Base-by-base conservation (phyloP, 2,329 filamentous ascomycete genomes). In the Penicillium fuscoglaucum region DNA sequence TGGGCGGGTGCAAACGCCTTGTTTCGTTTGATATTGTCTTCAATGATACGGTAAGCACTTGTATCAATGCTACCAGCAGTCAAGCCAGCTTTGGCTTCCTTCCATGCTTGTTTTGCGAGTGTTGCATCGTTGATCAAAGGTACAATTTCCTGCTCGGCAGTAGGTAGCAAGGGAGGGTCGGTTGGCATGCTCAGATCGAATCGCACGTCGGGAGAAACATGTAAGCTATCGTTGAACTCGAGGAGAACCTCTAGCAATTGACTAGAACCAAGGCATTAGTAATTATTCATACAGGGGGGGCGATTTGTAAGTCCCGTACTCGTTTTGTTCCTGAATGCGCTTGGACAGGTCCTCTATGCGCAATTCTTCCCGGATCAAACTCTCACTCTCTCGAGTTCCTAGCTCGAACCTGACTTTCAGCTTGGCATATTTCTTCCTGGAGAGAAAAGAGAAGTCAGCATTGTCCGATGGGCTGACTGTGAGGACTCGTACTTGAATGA, bases 201-300 rank as follows among this genome's bases (percentile, higher is more conserved):
- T 67, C 90, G 89, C 68, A 89, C 86, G 58, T 88, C 83, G 29
- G 86, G 80, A 12, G 91, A 87, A 45, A 98, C 87, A 72, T 95
- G 90, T 21, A 88, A 81, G 44, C 87, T 90, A 52, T 90, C 87
- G 78, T 99, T 99, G 78, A 97, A 84, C 70, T 97, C 93, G 61
- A 96, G 83, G 35, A 98, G 85, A 12, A 97, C 79, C 68, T 98
- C 93, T 54, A 97, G 85, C 35, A 98, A 79, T 74, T 93, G 92
- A 75, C 93, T 97, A 68, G 46, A 68, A 12, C 50, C 33, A n/a
- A 50, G 17, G 9, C 47, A 35, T 66, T 54, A 66, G 56, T 55
- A 51, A 43, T 33, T 33, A 17, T 24, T 44, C 41, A 31, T 40
- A 43, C 35, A 39, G 21, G 47, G 26, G 46, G 40, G 15, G 24